Conservation (phyloP, 73 alveolate species). For the Halteria grandinella region DNA sequence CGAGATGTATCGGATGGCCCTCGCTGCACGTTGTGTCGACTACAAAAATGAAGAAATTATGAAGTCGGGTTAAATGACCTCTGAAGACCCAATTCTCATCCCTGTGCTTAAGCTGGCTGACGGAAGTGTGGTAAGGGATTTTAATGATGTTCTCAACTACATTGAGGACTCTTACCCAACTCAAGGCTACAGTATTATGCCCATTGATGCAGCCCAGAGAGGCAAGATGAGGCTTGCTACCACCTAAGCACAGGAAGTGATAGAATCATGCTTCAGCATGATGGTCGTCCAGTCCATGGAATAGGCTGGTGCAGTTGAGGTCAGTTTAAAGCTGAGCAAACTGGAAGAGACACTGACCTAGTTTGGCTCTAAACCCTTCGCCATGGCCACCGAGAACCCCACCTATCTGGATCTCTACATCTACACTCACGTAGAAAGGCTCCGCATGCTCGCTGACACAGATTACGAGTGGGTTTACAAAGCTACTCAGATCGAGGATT, state of each 20-base stretch:
- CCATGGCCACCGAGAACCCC: not conserved
- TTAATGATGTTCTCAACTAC: slow-evolving; percentile 8
- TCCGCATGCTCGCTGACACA: not conserved
- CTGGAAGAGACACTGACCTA: slow-evolving; percentile 3
- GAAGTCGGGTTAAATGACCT: too few relatives aligned
- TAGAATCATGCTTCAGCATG: slow-evolving; percentile 5
- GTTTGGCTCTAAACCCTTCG: too few relatives aligned
- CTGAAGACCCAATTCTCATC: too few relatives aligned
- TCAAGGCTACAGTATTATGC: slow-evolving; percentile 26
- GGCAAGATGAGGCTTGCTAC: not conserved
- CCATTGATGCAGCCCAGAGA: not conserved
- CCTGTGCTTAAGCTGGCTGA: too few relatives aligned
- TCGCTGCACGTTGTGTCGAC: too few relatives aligned
- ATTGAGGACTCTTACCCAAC: not conserved
- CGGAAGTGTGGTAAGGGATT: too few relatives aligned
- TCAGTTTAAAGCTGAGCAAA: not conserved
- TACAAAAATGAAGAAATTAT: too few relatives aligned
- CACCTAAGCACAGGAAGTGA: not conserved
- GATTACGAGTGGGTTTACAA: not conserved
- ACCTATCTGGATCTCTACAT: slow-evolving; percentile 10
- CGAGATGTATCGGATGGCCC: too few relatives aligned
- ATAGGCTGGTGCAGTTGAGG: not conserved
- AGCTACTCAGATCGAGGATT: not conserved
- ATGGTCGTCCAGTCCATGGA: not conserved
- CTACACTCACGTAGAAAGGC: not conserved